Conservation (phyloP, 2,329 filamentous ascomycete genomes). For the Sporothrix protearum region DNA sequence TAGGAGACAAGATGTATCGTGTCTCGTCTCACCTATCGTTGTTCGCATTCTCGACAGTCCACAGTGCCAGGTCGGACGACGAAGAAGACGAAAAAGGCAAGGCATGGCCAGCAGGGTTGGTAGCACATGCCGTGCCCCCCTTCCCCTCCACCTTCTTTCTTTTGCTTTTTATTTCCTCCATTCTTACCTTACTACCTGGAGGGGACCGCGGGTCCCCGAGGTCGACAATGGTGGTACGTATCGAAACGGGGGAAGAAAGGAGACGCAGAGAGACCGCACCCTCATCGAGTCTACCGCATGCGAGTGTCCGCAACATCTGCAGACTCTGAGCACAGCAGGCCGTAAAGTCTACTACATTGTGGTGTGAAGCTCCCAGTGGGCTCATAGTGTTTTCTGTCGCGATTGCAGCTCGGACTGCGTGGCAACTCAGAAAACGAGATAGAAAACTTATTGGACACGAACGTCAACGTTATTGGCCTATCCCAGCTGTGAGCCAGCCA, state of each 20-base stretch:
- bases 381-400: too few relatives aligned
- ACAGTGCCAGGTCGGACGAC: background rate
- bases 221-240: background rate
- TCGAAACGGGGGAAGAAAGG: background rate
- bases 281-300: background rate
- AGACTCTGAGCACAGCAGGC: background rate
- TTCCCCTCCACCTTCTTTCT: too few relatives aligned
- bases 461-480: background rate
- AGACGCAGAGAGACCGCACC: background rate
- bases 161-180: background rate
- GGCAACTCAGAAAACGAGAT: background rate
- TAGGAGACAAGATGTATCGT: background rate
- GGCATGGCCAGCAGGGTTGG: background rate
- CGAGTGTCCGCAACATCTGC: background rate
- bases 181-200: background rate
- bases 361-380: background rate
- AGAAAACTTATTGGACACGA: background rate
- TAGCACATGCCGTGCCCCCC: too few relatives aligned
- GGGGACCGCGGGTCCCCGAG: background rate
- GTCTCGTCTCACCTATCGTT: background rate
- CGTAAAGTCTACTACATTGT: background rate
- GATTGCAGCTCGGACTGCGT: background rate
- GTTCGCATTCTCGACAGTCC: background rate
- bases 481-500: background rate
- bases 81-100: background rate